Base-by-base conservation (phyloP, 257 asterid genomes). In the Solanum tarijense region DNA sequence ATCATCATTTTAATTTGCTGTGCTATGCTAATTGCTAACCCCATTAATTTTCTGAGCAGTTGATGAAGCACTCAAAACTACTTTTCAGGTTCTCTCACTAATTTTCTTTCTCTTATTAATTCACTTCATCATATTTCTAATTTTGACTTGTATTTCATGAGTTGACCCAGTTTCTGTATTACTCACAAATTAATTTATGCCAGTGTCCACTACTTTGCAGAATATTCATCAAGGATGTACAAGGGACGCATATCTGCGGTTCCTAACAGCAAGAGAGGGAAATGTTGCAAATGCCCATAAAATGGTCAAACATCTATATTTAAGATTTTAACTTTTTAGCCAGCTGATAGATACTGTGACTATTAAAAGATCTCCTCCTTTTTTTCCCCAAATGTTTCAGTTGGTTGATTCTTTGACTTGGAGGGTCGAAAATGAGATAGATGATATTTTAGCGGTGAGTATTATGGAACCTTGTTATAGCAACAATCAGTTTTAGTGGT, bases 201-300 rank as follows among this genome's bases (percentile, higher is more conserved):
- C n/a, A n/a, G 31, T 20, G 27, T 58, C 27, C 89, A 87, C 74
- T 25, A 60, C 79, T 83, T 31, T 90, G 90, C 94, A 94, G 98
- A 92, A 93, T 89, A 73, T 93, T 27, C 98, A 94, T 89, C 95
- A 94, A 89, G 96, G 96, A 46, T 86, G 87, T 91, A 96, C 96
- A 88, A 90, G 79, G 18, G 98, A 94, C 75, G 79, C 95, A 43
- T 91, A 90, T 87, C 87, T 90, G 79, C 95, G 96, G 68, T 94
- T 94, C 88, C 90, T 94, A 88, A 93, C 89, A 89, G 98, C 96
- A 23, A 92, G 98, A 83, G 96, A 94, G 74, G 96, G 96, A 83
- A 91, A 93, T 75, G 95, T 94, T 87, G n/a, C 85, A 7, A 94
- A 92, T 88, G 96, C 96, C 86, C 89, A 91, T 91, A 89, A 93